Evolutionary conservation across 306 rosid genomes (phyloP).

Genomic region (Herpetospermum pedunculosum): DNA sequence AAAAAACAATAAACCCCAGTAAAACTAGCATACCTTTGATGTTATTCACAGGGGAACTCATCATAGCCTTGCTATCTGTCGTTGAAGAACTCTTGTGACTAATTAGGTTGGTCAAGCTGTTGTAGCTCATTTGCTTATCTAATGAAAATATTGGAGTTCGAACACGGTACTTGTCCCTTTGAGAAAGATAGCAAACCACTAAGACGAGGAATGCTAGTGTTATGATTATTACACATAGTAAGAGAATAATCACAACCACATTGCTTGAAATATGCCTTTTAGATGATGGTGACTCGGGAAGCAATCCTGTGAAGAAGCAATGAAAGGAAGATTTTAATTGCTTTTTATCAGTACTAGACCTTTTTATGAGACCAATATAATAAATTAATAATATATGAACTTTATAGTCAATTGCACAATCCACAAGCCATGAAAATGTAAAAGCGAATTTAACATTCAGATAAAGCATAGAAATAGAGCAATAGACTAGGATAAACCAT

Average conservation of each 20-base stretch:
- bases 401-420: neutral
- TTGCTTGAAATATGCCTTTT: constrained; percentile 53
- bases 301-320: constrained; percentile 47
- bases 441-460: neutral
- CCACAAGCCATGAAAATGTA: neutral
- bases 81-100: constrained; percentile 39
- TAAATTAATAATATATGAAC: neutral
- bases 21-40: constrained; percentile 29
- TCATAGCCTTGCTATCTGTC: constrained; percentile 31
- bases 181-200: constrained; percentile 37
- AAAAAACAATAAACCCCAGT: neutral
- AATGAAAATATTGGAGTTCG: constrained; percentile 40
- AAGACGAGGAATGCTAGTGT: constrained; percentile 55
- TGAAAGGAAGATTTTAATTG: constrained; percentile 15
- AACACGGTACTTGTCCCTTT: constrained; percentile 32
- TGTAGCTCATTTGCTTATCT: constrained; percentile 57
- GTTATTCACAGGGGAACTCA: constrained; percentile 33
- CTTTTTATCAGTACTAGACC: neutral
- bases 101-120: constrained; percentile 50
- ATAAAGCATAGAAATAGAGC: neutral
- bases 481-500: neutral
- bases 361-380: neutral
- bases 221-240: constrained; percentile 43
- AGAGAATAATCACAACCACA: constrained; percentile 41
- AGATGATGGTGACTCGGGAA: constrained; percentile 29